A percentile compares a stretch with the other conserved stretches of the same genome.
These are phyloP conservation scores for Ogataea allantospora DNA, from an alignment of 805 yeast species.

Conservation along the genomic window DNA sequence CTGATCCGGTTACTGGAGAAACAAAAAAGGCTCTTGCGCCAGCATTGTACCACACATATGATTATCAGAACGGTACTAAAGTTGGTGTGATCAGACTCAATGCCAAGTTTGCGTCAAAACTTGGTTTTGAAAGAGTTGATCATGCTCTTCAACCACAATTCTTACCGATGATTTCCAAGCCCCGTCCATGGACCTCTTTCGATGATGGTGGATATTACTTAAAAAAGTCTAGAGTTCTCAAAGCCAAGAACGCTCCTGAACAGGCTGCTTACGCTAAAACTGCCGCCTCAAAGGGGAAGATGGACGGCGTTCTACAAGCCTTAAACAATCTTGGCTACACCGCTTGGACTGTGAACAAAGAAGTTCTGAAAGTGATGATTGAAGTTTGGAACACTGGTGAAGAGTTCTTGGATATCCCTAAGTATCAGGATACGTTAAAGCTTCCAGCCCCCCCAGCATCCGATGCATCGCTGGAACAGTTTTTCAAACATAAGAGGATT, in stretches of 20 bases:
- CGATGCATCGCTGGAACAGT: slow-evolving; percentile 68
- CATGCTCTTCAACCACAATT: slow-evolving; percentile 75
- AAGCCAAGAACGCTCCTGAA: slow-evolving; percentile 84
- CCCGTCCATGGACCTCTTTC: slow-evolving; percentile 84
- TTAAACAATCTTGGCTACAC: slow-evolving; percentile 83
- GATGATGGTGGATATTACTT: slow-evolving; percentile 83
- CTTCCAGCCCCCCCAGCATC: slow-evolving; percentile 56
- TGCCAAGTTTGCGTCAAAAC: slow-evolving; percentile 57
- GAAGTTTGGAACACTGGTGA: slow-evolving; percentile 87
- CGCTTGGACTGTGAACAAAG: slow-evolving; percentile 87
- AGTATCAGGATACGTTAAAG: slow-evolving; percentile 40
- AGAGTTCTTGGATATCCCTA: slow-evolving; percentile 70
- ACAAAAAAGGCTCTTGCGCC: slow-evolving; percentile 74
- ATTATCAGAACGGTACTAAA: slow-evolving; percentile 72
- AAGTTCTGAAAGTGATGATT: slow-evolving; percentile 64
- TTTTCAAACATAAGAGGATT: slow-evolving; percentile 64
- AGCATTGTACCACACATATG: slow-evolving; percentile 87
- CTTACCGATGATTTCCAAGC: slow-evolving; percentile 89
- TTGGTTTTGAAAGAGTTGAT: slow-evolving; percentile 63
- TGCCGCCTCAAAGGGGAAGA: slow-evolving; percentile 66
- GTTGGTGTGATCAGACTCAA: slow-evolving; percentile 82
- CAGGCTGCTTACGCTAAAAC: slow-evolving; percentile 85
- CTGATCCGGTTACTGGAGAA: slow-evolving; percentile 75
- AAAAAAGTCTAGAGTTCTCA: slow-evolving; percentile 59
- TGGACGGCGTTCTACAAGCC: slow-evolving; percentile 72